These are phyloP conservation scores for Melaleuca alternifolia DNA, from an alignment of 345 rosid genomes.

Conservation along the genomic window DNA sequence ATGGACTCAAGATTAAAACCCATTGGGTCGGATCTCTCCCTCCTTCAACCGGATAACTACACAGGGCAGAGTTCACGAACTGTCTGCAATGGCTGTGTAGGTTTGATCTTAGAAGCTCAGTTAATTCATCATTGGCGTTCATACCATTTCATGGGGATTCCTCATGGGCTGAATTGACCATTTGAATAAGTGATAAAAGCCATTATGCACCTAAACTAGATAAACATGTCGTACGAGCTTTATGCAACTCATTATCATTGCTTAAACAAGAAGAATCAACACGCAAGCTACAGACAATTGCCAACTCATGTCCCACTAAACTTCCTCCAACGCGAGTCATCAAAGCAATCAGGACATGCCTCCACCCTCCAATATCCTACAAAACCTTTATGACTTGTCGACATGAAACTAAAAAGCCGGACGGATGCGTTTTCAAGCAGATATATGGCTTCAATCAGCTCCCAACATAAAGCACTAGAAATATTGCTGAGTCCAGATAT, in stretches of 20 bases:
- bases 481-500: background rate
- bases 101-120: background rate
- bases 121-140: background rate
- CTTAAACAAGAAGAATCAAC: background rate
- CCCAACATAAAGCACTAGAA: background rate
- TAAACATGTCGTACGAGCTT: background rate
- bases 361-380: background rate
- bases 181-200: background rate
- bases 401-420: background rate
- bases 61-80: background rate
- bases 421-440: background rate
- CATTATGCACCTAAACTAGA: background rate
- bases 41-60: background rate
- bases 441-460: background rate
- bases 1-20: too few species aligned
- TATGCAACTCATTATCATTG: background rate
- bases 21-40: background rate
- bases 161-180: background rate
- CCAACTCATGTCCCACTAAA: background rate
- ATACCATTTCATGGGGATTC: background rate
- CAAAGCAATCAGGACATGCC: background rate
- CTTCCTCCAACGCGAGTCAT: background rate
- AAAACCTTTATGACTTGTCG: background rate
- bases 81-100: background rate
- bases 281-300: background rate